Percentiles rank a stretch among this genome's conserved stretches.
phyloP scores from a whole-genome alignment of 768 basidiomycete genomes.

The Tricholoma furcatifolium region DNA sequence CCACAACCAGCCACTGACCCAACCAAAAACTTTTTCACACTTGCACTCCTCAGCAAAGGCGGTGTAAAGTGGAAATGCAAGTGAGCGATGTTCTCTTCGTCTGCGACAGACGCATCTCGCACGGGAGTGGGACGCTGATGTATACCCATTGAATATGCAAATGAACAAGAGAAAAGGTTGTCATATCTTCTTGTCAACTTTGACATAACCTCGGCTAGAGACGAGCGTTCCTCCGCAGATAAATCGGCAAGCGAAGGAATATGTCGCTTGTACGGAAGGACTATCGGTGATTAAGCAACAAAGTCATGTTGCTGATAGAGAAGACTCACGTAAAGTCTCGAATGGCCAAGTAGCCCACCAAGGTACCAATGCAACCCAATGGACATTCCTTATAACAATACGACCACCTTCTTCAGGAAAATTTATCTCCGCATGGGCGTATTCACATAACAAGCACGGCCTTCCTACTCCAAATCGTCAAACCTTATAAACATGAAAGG shows the following conservation, averaged over 20 bases:
- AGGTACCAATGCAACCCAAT: conserved; percentile 85
- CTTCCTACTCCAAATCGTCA: conserved; percentile 31
- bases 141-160: conserved; percentile 94
- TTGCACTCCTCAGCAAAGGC: conserved; percentile 79
- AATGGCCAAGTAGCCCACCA: conserved; percentile 98
- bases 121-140: conserved; percentile 76
- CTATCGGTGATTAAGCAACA: conserved; percentile 30
- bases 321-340: conserved; percentile 64
- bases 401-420: conserved; percentile 47
- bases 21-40: conserved; percentile 85
- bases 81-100: conserved; percentile 63
- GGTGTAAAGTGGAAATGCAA: conserved; percentile 87
- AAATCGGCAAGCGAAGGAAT: conserved; percentile 70
- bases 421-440: conserved; percentile 63
- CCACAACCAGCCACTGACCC: conserved; percentile 50
- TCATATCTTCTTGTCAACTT: conserved; percentile 68
- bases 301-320: not conserved
- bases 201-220: conserved; percentile 70
- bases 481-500: not conserved
- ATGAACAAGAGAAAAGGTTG: conserved; percentile 81
- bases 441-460: conserved; percentile 79
- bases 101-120: conserved; percentile 20
- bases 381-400: conserved; percentile 66
- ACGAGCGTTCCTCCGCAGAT: conserved; percentile 52
- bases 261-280: conserved; percentile 77